phyloP scores from a whole-genome alignment of 352 stramenopile species.

The Globisporangium camurandrum region DNA sequence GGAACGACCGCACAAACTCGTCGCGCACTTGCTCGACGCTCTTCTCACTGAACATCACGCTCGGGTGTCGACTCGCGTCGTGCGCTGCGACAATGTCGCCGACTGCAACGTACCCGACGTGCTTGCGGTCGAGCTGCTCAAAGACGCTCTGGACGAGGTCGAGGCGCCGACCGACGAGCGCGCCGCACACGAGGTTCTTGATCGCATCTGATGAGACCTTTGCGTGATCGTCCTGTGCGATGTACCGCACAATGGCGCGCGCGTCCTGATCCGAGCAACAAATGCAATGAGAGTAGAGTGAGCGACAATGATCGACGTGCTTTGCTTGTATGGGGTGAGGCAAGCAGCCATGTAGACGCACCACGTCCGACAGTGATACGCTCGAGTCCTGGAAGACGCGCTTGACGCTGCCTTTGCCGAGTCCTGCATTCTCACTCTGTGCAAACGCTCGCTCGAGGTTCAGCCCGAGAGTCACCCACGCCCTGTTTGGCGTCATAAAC shows the following conservation, averaged over 20 bases:
- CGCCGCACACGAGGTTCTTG: constrained; percentile 61
- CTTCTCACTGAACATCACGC: constrained; percentile 68
- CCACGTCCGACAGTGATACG: constrained; percentile 52
- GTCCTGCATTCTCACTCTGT: constrained; percentile 24
- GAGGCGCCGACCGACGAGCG: constrained; percentile 29
- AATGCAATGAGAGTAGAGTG: background rate
- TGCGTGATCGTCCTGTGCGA: constrained; percentile 27
- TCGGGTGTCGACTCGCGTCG: constrained; percentile 47
- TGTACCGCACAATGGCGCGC: constrained; percentile 34
- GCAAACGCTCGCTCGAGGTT: constrained; percentile 37
- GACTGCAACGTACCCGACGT: constrained; percentile 48
- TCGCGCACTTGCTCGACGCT: constrained; percentile 39
- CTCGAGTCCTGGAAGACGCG: constrained; percentile 40
- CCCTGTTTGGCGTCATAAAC: constrained; percentile 12
- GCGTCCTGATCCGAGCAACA: constrained; percentile 40
- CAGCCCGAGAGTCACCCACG: constrained; percentile 44
- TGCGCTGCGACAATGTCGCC: constrained; percentile 40
- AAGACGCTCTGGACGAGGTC: constrained; percentile 69
- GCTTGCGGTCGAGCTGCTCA: constrained; percentile 50
- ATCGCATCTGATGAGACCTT: constrained; percentile 34
- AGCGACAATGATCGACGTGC: too few species aligned
- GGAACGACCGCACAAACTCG: constrained; percentile 51
- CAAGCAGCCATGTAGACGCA: constrained; percentile 10
- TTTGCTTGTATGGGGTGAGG: background rate
- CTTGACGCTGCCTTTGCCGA: constrained; percentile 51